Evolutionary conservation across 495 filamentous ascomycete species (phyloP).

Genomic region (Beverwykella pulmonaria): DNA sequence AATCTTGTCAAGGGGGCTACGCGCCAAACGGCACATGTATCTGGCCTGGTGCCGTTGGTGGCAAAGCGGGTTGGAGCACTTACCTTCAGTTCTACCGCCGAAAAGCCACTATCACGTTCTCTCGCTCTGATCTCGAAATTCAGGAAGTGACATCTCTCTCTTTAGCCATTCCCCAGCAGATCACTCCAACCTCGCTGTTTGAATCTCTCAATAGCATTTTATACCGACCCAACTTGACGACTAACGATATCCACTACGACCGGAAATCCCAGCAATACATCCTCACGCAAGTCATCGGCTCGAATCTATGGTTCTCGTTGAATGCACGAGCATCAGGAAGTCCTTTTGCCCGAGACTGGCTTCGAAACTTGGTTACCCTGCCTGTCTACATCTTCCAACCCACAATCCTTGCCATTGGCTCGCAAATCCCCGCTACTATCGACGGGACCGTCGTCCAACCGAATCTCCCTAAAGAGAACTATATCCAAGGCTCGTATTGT

Average conservation of each 20-base stretch:
- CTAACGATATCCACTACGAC: conserved; percentile 14
- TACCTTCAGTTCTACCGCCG: conserved; percentile 15
- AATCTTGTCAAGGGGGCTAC: conserved; percentile 9
- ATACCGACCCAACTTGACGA: conserved; percentile 6
- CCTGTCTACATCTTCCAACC: conserved; percentile 25
- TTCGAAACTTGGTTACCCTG: conserved; percentile 11
- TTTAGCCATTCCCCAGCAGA: conserved; percentile 1
- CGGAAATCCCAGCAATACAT: conserved; percentile 10
- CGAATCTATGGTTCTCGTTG: conserved; percentile 6
- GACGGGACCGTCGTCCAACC: background rate
- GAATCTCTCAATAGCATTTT: conserved; percentile 8
- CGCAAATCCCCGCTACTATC: background rate
- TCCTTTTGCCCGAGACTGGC: conserved; percentile 1
- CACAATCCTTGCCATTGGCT: background rate
- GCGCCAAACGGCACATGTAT: conserved; percentile 12
- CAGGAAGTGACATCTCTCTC: background rate
- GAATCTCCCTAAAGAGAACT: conserved; percentile 23
- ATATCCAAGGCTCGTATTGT: conserved; percentile 19
- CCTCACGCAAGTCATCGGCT: conserved; percentile 9
- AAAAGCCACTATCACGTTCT: conserved; percentile 11
- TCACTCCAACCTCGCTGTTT: conserved; percentile 13
- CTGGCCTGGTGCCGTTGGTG: background rate
- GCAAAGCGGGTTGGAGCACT: conserved; percentile 8
- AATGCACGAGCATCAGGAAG: background rate
- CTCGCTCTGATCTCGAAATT: conserved; percentile 13